These are phyloP conservation scores for Scolecobasidium constrictum DNA, from an alignment of 2,329 filamentous ascomycete genomes.

Conservation along the genomic window DNA sequence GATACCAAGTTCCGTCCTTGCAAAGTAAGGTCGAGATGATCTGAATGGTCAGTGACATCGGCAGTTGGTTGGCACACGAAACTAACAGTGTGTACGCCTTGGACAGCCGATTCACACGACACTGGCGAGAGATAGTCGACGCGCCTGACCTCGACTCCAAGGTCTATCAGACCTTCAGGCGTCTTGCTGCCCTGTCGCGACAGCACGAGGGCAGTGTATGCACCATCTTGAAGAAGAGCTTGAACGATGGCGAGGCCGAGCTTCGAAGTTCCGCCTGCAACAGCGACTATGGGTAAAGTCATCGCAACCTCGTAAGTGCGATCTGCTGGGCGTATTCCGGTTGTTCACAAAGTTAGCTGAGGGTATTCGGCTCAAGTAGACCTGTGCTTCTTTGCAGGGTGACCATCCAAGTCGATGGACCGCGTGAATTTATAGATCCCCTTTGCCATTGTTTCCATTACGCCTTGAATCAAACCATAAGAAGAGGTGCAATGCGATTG, in stretches of 20 bases:
- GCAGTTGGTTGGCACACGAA: too few relatives aligned
- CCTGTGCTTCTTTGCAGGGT: too few relatives aligned
- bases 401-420: too few relatives aligned
- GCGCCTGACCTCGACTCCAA: neutral
- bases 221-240: neutral
- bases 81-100: neutral
- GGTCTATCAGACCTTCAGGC: neutral
- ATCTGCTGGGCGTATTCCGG: too few relatives aligned
- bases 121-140: neutral
- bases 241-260: neutral
- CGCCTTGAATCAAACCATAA: too few relatives aligned
- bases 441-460: too few relatives aligned
- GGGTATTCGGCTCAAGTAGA: too few relatives aligned
- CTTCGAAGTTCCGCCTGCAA: neutral
- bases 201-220: neutral
- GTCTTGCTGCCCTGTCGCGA: neutral
- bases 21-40: neutral
- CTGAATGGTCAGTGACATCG: neutral
- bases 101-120: neutral
- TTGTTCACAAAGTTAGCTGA: too few relatives aligned
- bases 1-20: neutral
- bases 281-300: neutral
- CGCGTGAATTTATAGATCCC: too few relatives aligned
- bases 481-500: too few relatives aligned
- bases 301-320: too few relatives aligned